phyloP scores from a whole-genome alignment of 2,329 filamentous ascomycete genomes.

The Colletotrichum echinochloae region DNA sequence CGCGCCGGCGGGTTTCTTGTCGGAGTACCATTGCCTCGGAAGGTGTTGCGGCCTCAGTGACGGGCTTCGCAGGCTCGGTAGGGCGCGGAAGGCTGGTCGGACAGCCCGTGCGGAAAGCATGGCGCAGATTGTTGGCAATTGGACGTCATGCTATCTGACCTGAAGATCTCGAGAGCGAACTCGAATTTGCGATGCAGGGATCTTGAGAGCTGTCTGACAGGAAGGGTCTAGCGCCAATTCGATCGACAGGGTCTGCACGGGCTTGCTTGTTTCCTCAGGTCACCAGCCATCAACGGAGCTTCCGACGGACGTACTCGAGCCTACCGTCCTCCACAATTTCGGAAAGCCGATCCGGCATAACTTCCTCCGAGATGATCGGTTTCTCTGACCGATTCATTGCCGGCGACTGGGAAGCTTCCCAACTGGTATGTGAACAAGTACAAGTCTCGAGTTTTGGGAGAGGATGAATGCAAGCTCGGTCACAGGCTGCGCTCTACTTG shows the following conservation, averaged over 20 bases:
- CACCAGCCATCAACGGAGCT: not conserved
- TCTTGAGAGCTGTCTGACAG: constrained; percentile 26
- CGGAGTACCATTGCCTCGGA: constrained; percentile 30
- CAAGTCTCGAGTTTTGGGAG: not conserved
- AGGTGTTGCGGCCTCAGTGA: not conserved
- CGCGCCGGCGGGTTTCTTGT: constrained; percentile 18
- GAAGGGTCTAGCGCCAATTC: constrained; percentile 16
- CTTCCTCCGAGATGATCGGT: too few relatives aligned
- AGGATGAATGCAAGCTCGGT: not conserved
- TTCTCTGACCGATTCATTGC: not conserved
- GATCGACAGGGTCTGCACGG: constrained; percentile 2
- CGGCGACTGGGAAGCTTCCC: not conserved
- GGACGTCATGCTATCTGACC: constrained; percentile 27
- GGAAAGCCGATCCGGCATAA: not conserved
- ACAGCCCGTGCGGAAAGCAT: constrained; percentile 46
- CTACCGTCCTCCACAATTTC: not conserved
- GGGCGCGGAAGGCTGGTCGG: constrained; percentile 38
- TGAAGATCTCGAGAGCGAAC: constrained; percentile 3
- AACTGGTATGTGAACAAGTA: not conserved
- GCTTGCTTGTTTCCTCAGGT: not conserved
- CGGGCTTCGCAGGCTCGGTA: constrained; percentile 14
- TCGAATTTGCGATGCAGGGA: constrained; percentile 30
- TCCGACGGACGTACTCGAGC: not conserved
- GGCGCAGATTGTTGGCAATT: constrained; percentile 36
- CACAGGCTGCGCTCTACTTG: not conserved